Evolutionary conservation across 441 rosid species (phyloP), one percentile per base, ranked within the genome.

Genomic region (Cnidoscolus chayamansa): DNA sequence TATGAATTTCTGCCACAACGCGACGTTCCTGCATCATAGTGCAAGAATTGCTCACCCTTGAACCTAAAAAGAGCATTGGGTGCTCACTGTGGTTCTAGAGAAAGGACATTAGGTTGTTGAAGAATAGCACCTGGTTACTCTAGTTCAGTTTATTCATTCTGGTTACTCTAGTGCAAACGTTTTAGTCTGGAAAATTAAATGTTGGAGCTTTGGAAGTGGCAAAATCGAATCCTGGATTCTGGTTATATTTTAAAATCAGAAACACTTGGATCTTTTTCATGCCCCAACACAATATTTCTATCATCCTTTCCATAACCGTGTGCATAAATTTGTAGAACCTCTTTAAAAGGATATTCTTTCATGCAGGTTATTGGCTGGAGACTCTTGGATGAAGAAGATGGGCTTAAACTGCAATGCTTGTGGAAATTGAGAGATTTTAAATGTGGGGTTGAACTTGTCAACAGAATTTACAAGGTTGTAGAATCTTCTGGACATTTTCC

Each of bases 281-380:
- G 59, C 12, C 20, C 19, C 17, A 7, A 37, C 19, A 3, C 54
- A 45, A 31, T 47, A 62, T 10, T 1, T 3, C 56, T 16, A 10
- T 50, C 37, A 35, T 47, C 35, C 56, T 59, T n/a, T 48, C 17
- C 48, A 47, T n/a, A 10, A 61, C 25, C 7, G 16, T 16, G 25
- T 1, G 43, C 30, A 10, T 25, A 1, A 30, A 70, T 16, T 17
- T 25, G n/a, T 17, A 20, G 10, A 5, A 40, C 8, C 25, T 7
- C 16, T 35, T 58, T 12, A 54, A 10, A 43, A 17, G 64, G n/a
- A 19, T n/a, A 11, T 9, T 35, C 19, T 70, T 57, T 43, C 64
- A 49, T 2, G 65, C 65, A 90, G 99, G 89, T 94, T 65, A 25
- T 92, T 62, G 99, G 99, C 17, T 94, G 99, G 97, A 92, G 96